phyloP scores from a whole-genome alignment of 768 basidiomycete species.

The Trametes cingulata region DNA sequence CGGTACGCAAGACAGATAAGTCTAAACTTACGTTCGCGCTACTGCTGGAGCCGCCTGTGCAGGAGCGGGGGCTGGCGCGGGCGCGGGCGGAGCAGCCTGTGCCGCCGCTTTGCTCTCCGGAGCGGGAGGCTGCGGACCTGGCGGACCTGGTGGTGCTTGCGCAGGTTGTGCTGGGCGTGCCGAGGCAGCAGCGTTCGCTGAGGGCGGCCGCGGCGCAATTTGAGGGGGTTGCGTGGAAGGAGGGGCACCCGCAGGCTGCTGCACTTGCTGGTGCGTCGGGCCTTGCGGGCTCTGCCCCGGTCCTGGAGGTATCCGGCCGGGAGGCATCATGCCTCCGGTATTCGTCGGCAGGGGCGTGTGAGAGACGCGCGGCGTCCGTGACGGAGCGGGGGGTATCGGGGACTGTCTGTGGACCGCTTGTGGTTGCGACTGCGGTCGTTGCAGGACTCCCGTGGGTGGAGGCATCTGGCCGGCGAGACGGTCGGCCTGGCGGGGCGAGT shows the following conservation, averaged over 20 bases:
- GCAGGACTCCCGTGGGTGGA: conserved; percentile 26
- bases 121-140: not conserved
- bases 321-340: conserved; percentile 21
- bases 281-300: conserved; percentile 16
- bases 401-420: conserved; percentile 46
- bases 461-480: conserved; percentile 37
- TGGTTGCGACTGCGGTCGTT: conserved; percentile 62
- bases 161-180: not conserved
- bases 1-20: not conserved
- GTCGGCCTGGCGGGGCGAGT: conserved; percentile 45
- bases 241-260: conserved; percentile 21
- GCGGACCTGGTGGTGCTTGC: not conserved
- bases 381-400: conserved; percentile 40
- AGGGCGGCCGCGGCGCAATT: conserved; percentile 16
- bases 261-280: conserved; percentile 21
- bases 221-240: conserved; percentile 22
- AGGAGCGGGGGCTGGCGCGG: conserved; percentile 2
- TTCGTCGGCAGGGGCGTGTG: conserved; percentile 38
- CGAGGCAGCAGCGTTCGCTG: conserved; percentile 1
- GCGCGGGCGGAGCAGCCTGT: not conserved
- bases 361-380: conserved; percentile 48
- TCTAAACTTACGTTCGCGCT: not conserved
- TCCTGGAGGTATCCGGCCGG: conserved; percentile 21
- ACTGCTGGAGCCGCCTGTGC: not conserved
- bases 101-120: not conserved